Base-by-base conservation (phyloP, 768 basidiomycete genomes). In the Mycena metata region DNA sequence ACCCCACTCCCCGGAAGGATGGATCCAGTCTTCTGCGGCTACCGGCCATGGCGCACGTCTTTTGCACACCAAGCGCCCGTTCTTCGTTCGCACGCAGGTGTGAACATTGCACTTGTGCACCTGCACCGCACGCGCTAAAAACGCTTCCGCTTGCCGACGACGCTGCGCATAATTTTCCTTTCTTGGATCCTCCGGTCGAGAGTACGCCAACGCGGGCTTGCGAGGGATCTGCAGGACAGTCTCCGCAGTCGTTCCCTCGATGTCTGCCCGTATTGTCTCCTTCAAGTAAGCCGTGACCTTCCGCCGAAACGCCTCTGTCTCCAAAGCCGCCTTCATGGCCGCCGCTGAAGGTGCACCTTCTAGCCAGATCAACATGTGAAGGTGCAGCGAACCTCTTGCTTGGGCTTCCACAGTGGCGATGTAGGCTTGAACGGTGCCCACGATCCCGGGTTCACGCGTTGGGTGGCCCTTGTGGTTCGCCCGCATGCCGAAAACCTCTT, bases 371-470 rank as follows among this genome's bases (percentile, higher is more conserved):
- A 85, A 62, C 17, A 83, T 74, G 65, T 84, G 83, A 0, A 81
- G 60, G 69, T 84, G 85, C 3, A 86, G 73, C 0, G 77, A 81
- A 0, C 84, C 84, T 1, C 80, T 69, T 0, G 81, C 82, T 70
- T 86, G 85, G 0, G 80, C 74, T 66, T 86, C 83, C 0, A 85
- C 79, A 0, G 78, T 74, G 0, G 80, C 83, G n/a, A 82, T 69
- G 62, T 83, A 85, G 0, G 73, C 78, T 13, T 71, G 61, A 0
- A 82, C 73, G 0, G 55, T 66, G 11, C 79, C 81, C 10, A 83
- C 62, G 0, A 84, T 70, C 0, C 86, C 86, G 19, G 62, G 19
- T 9, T 65, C n/a, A 2, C 74, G 23, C 0, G 42, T 51, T 16
- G 78, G 64, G 2, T 46, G 60, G 3, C 42, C 59, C 0, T 71